A percentile compares a stretch with the other conserved stretches of the same genome.
Evolutionary conservation across 1,284 basidiomycete genomes (phyloP).

Genomic region (Moesziomyces parantarcticus): DNA sequence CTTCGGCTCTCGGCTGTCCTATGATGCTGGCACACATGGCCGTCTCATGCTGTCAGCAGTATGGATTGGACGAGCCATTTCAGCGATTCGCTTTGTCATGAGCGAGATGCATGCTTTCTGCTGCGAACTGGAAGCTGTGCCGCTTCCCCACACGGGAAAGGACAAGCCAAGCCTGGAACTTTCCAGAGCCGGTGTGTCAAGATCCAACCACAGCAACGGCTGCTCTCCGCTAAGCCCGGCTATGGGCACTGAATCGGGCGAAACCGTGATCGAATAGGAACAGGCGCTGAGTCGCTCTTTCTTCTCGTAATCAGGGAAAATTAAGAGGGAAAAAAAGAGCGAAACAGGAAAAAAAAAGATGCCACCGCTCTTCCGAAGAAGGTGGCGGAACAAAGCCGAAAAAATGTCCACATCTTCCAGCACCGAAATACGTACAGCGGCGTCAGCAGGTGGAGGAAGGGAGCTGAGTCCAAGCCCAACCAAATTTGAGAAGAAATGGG

Average conservation of each 20-base stretch:
- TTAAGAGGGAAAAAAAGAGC: slow-evolving; percentile 15
- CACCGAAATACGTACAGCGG: background rate
- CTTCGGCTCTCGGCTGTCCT: no score
- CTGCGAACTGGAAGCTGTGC: no score
- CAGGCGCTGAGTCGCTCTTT: slow-evolving; percentile 6
- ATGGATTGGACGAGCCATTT: no score
- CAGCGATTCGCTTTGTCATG: no score
- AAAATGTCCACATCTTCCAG: slow-evolving; percentile 1
- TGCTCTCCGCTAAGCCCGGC: slow-evolving; percentile 4
- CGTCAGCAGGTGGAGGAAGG: slow-evolving; percentile 2
- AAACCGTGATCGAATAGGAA: slow-evolving; percentile 32
- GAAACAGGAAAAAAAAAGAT: background rate
- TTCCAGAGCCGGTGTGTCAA: slow-evolving; percentile 23
- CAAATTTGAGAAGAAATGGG: slow-evolving; percentile 6
- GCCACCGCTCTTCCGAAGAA: background rate
- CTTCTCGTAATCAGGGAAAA: slow-evolving; percentile 11
- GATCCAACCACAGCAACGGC: background rate
- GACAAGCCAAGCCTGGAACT: slow-evolving; percentile 13
- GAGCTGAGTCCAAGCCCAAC: no score
- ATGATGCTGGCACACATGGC: no score
- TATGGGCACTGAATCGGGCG: slow-evolving; percentile 14
- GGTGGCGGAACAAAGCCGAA: slow-evolving; percentile 30
- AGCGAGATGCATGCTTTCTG: no score
- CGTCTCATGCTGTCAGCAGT: no score
- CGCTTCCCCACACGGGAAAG: no score